These are phyloP conservation scores for Spatholobus suberectus DNA, from an alignment of 306 rosid species.

Conservation along the genomic window DNA sequence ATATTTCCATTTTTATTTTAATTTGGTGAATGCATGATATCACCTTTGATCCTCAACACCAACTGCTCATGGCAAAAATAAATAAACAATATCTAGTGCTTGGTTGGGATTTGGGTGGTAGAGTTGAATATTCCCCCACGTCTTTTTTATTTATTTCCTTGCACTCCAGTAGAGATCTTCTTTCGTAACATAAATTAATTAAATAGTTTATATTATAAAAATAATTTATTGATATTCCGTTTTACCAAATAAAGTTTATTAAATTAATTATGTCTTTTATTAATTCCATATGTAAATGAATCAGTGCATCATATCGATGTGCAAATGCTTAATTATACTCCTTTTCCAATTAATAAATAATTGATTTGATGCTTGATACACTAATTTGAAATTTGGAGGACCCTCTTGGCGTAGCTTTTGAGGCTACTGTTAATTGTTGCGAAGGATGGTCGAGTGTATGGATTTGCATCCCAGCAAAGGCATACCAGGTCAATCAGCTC, in stretches of 20 bases:
- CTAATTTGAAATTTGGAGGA: constrained; percentile 21
- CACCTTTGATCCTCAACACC: background rate
- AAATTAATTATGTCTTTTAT: background rate
- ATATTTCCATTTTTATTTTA: background rate
- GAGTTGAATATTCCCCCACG: background rate
- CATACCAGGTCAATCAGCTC: constrained; percentile 57
- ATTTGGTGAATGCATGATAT: background rate
- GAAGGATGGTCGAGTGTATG: constrained; percentile 66
- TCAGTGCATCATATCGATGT: background rate
- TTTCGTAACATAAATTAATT: background rate
- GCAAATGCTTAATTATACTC: background rate
- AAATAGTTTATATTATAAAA: background rate
- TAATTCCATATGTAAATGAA: background rate
- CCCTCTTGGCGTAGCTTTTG: constrained; percentile 33
- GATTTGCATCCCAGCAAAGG: constrained; percentile 64
- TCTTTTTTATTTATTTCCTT: background rate
- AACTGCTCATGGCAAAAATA: background rate
- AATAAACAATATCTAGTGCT: background rate
- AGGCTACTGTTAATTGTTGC: constrained; percentile 50
- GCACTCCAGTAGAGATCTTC: background rate
- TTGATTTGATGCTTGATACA: background rate
- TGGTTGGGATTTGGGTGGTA: background rate
- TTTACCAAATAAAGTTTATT: background rate
- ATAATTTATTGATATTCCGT: background rate
- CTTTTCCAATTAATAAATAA: background rate